Evolutionary conservation across 768 basidiomycete genomes (phyloP).

Genomic region (Leccinum imitatum): DNA sequence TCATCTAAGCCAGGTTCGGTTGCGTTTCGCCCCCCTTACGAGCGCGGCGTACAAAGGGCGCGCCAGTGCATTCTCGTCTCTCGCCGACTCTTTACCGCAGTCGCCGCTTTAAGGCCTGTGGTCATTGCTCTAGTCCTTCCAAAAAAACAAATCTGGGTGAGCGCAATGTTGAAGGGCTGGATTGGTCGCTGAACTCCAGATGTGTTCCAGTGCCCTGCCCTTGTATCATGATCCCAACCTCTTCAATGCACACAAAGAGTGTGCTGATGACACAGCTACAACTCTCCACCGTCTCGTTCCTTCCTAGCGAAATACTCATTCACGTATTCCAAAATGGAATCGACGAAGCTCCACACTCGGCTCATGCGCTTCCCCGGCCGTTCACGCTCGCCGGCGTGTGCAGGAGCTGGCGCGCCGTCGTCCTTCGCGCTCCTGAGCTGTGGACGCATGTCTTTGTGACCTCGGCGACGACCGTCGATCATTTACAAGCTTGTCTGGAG

Average conservation of each 20-base stretch:
- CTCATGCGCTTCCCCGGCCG: conserved; percentile 3
- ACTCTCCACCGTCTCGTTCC: conserved; percentile 18
- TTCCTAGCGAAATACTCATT: conserved; percentile 22
- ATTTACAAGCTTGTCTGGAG: conserved; percentile 6
- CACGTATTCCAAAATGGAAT: conserved; percentile 13
- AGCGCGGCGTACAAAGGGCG: background rate
- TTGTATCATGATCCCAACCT: background rate
- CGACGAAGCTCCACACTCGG: background rate
- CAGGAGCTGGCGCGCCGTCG: conserved; percentile 11
- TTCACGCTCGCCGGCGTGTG: conserved; percentile 13
- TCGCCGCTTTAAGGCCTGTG: background rate
- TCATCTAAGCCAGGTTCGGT: background rate
- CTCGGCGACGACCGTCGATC: conserved; percentile 5
- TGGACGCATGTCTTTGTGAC: conserved; percentile 20
- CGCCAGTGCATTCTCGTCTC: background rate
- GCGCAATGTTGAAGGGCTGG: background rate
- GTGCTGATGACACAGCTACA: conserved; percentile 4
- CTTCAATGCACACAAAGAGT: background rate
- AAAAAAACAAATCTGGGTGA: background rate
- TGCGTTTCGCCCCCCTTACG: conserved; percentile 4
- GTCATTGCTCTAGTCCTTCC: background rate
- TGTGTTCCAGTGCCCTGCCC: background rate
- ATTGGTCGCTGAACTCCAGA: background rate
- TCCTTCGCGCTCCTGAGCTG: conserved; percentile 5
- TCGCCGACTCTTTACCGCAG: background rate